Conservation (phyloP, 2,329 filamentous ascomycete species). For the Didymella lethalis region DNA sequence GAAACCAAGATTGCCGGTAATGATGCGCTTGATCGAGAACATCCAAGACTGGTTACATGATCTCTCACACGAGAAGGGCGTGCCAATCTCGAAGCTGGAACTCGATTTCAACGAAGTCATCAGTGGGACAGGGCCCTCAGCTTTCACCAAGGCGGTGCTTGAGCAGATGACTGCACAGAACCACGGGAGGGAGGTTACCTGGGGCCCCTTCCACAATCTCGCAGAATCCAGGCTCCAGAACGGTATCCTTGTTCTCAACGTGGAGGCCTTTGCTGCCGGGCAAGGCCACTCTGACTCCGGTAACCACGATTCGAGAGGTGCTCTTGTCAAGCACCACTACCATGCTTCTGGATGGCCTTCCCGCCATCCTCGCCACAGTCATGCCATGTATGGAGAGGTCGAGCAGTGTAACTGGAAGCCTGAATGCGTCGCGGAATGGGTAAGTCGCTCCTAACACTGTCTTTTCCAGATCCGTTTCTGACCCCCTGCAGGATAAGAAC, state of each 20-base stretch:
- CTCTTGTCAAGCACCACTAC: slow-evolving; percentile 77
- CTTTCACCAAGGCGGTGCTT: slow-evolving; percentile 71
- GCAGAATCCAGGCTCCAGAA: slow-evolving; percentile 71
- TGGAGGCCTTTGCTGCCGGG: slow-evolving; percentile 76
- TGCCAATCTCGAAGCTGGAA: slow-evolving; percentile 66
- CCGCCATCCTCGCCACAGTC: slow-evolving; percentile 70
- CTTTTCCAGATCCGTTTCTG: slow-evolving; percentile 6
- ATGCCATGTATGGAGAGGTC: slow-evolving; percentile 74
- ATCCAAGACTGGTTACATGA: slow-evolving; percentile 72
- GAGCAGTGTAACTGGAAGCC: slow-evolving; percentile 74
- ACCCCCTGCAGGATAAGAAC: slow-evolving; percentile 60
- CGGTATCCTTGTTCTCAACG: slow-evolving; percentile 71
- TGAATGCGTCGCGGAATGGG: slow-evolving; percentile 70
- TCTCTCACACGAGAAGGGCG: slow-evolving; percentile 66
- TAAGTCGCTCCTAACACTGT: slow-evolving; percentile 21
- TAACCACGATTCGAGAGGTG: slow-evolving; percentile 70
- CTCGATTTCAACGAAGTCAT: slow-evolving; percentile 77
- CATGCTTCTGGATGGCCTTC: slow-evolving; percentile 77
- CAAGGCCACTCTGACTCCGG: slow-evolving; percentile 77
- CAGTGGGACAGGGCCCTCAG: slow-evolving; percentile 74
- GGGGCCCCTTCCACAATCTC: slow-evolving; percentile 71
- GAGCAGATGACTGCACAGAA: slow-evolving; percentile 66
- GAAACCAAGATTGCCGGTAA: slow-evolving; percentile 71
- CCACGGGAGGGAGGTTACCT: slow-evolving; percentile 60
- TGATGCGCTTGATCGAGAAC: slow-evolving; percentile 72